A percentile compares a stretch with the other conserved stretches of the same genome.
phyloP scores from a whole-genome alignment of 108 stramenopile species.

The Cyclotella sp. region DNA sequence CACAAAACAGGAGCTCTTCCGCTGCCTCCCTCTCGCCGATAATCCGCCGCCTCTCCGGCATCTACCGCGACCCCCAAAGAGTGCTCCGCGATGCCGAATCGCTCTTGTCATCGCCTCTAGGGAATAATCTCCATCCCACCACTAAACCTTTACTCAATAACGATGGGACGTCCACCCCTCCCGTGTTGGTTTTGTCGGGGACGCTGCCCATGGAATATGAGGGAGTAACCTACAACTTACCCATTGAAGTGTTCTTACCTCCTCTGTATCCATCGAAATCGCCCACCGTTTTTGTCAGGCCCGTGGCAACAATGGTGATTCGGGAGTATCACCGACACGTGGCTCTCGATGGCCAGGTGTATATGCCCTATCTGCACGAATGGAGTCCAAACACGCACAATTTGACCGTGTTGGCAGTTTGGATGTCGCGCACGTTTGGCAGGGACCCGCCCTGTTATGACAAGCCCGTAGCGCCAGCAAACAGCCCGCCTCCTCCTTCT shows the following conservation, averaged over 20 bases:
- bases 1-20: no score
- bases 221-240: conserved; percentile 88
- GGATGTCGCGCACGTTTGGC: conserved; percentile 90
- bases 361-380: conserved; percentile 94
- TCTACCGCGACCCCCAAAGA: conserved; percentile 82
- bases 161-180: conserved; percentile 60
- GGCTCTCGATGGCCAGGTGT: conserved; percentile 88
- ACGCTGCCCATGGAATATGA: conserved; percentile 91
- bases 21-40: conserved; percentile 9
- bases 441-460: conserved; percentile 95
- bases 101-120: conserved; percentile 66
- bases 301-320: conserved; percentile 78
- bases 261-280: conserved; percentile 83
- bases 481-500: conserved; percentile 12
- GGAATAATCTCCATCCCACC: conserved; percentile 63
- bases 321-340: conserved; percentile 90
- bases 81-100: conserved; percentile 74
- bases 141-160: conserved; percentile 70
- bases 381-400: conserved; percentile 81
- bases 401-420: conserved; percentile 78
- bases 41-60: conserved; percentile 70
- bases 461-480: conserved; percentile 24
- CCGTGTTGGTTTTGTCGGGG: conserved; percentile 75
- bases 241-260: conserved; percentile 93
- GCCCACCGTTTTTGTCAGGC: conserved; percentile 88